Evolutionary conservation across 257 asterid species (phyloP).

Genomic region (Nicotiana paniculata): DNA sequence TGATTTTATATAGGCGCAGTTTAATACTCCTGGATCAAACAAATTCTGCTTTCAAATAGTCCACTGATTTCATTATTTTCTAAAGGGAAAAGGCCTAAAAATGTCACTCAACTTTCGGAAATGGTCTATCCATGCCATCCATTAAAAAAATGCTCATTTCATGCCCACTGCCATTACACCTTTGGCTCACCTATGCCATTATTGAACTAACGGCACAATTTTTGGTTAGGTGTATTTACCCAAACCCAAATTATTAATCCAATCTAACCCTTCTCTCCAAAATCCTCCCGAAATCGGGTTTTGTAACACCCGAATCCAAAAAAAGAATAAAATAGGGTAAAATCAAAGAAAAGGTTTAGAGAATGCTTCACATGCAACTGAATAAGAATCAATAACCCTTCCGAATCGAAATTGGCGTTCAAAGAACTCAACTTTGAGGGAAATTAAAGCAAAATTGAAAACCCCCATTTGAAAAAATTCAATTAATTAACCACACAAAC

Average conservation of each 20-base stretch:
- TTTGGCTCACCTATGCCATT: too few relatives aligned
- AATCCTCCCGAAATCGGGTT: too few relatives aligned
- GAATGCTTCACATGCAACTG: constrained; percentile 68
- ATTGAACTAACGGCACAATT: too few relatives aligned
- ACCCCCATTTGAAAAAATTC: background rate
- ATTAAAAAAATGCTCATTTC: too few relatives aligned
- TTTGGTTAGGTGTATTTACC: too few relatives aligned
- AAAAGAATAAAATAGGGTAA: constrained; percentile 14
- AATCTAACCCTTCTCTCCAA: too few relatives aligned
- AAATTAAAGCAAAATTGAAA: background rate
- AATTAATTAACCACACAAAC: background rate
- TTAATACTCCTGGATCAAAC: background rate
- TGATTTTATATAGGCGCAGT: background rate
- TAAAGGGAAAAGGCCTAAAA: too few relatives aligned
- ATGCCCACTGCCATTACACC: too few relatives aligned
- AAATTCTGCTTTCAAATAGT: background rate
- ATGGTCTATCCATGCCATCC: too few relatives aligned
- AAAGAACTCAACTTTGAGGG: constrained; percentile 24
- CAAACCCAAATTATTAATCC: too few relatives aligned
- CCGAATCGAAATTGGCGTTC: constrained; percentile 33
- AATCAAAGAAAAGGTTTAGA: constrained; percentile 36
- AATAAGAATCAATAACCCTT: constrained; percentile 43
- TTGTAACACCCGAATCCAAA: constrained; percentile 9
- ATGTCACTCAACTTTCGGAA: too few relatives aligned
- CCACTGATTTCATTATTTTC: background rate